Percentiles rank a stretch among this genome's conserved stretches.
phyloP scores from a whole-genome alignment of 345 rosid species.

The Iberis pinnata region DNA sequence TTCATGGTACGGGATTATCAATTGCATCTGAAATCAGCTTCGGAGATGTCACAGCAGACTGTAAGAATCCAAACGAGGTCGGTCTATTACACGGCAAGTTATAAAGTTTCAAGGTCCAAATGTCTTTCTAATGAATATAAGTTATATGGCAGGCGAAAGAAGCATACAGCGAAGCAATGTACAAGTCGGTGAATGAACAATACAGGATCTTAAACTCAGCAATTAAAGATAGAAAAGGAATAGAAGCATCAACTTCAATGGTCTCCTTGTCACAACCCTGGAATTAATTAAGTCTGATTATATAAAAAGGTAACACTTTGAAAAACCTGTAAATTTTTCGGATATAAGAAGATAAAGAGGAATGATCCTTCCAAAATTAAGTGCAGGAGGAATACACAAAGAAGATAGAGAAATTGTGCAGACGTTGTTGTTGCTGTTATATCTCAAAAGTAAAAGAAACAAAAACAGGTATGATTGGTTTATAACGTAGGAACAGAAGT shows the following conservation, averaged over 20 bases:
- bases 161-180: constrained; percentile 44
- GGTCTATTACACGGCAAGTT: neutral
- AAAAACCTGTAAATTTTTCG: no score
- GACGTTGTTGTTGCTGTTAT: no score
- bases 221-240: constrained; percentile 50
- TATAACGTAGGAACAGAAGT: no score
- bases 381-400: no score
- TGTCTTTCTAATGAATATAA: neutral
- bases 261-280: constrained; percentile 85
- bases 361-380: no score
- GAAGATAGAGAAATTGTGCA: no score
- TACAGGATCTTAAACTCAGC: constrained; percentile 65
- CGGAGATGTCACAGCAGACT: constrained; percentile 46
- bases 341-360: no score
- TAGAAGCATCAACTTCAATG: constrained; percentile 54
- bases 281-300: constrained; percentile 36
- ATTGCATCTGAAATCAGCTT: constrained; percentile 53
- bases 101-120: neutral
- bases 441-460: no score
- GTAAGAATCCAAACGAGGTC: constrained; percentile 63
- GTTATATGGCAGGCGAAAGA: constrained; percentile 56
- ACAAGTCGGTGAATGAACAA: constrained; percentile 55
- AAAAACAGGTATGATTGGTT: no score
- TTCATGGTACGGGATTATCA: constrained; percentile 66
- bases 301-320: constrained; percentile 20